Evolutionary conservation across 148 eudicot species (phyloP).

Genomic region (Amaranthus palmeri): DNA sequence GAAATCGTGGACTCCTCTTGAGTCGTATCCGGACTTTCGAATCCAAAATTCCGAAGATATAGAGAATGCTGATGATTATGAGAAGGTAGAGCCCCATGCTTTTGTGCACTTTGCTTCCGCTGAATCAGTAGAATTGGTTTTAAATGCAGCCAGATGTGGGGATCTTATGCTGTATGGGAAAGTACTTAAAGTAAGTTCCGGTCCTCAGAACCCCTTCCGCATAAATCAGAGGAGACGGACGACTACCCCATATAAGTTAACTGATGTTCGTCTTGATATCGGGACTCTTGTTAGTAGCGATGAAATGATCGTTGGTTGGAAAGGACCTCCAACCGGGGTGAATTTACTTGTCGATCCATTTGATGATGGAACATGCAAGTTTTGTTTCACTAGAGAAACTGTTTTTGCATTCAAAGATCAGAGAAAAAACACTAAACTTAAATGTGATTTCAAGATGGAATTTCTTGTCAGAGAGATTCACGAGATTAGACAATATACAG

Average conservation of each 20-base stretch:
- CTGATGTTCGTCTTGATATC: constrained; percentile 48
- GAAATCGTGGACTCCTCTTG: constrained; percentile 80
- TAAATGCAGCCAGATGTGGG: constrained; percentile 42
- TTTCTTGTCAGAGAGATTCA: constrained; percentile 67
- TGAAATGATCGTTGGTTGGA: constrained; percentile 68
- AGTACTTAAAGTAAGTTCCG: constrained; percentile 46
- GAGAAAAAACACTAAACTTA: constrained; percentile 36
- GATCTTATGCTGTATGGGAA: constrained; percentile 35
- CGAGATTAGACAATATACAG: constrained; percentile 36
- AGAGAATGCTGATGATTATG: constrained; percentile 36
- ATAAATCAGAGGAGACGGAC: constrained; percentile 56
- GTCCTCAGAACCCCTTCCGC: constrained; percentile 64
- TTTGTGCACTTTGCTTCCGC: constrained; percentile 68
- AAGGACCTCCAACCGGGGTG: constrained; percentile 51
- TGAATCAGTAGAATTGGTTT: constrained; percentile 40
- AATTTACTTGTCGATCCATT: constrained; percentile 77
- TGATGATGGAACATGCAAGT: constrained; percentile 55
- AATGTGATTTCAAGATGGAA: constrained; percentile 66
- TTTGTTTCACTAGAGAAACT: constrained; percentile 46
- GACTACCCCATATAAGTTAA: constrained; percentile 42
- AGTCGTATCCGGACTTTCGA: constrained; percentile 49
- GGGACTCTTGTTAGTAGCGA: constrained; percentile 50
- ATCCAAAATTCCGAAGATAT: constrained; percentile 22
- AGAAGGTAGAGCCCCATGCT: constrained; percentile 80
- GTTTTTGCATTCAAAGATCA: constrained; percentile 52